phyloP scores from a whole-genome alignment of 2,329 filamentous ascomycete species.

The Fusarium sp. region DNA sequence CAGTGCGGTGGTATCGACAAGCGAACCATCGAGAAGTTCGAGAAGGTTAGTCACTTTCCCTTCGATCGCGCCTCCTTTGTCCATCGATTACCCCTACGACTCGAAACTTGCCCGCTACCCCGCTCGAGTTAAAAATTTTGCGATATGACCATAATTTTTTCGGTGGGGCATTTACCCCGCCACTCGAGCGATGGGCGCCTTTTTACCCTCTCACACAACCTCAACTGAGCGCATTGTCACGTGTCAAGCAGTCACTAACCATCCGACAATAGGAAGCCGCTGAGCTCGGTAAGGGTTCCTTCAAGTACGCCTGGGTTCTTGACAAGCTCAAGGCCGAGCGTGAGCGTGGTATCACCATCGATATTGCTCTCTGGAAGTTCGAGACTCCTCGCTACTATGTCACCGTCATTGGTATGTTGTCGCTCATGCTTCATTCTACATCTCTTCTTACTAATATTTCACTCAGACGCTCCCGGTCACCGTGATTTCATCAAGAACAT shows the following conservation, averaged over 20 bases:
- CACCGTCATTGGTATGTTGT: conserved; percentile 87
- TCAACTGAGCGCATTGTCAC: conserved; percentile 10
- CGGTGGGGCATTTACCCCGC: conserved; percentile 32
- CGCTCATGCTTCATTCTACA: not conserved
- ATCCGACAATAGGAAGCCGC: conserved; percentile 80
- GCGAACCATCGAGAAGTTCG: conserved; percentile 99
- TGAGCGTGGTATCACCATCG: conserved; percentile 99
- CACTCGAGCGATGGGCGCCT: conserved; percentile 12
- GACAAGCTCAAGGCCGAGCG: conserved; percentile 99
- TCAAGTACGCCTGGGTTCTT: conserved; percentile 99
- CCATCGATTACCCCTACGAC: conserved; percentile 25
- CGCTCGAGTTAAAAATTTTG: conserved; percentile 30
- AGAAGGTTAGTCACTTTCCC: conserved; percentile 78
- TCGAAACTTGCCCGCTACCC: conserved; percentile 3
- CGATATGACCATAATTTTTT: conserved; percentile 19
- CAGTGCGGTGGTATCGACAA: conserved; percentile 99
- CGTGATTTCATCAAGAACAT: conserved; percentile 99
- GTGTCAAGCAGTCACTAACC: conserved; percentile 28
- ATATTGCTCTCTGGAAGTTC: conserved; percentile 99
- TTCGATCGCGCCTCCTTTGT: conserved; percentile 18
- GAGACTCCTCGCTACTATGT: conserved; percentile 98
- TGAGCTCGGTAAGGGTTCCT: conserved; percentile 99
- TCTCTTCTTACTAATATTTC: conserved; percentile 13
- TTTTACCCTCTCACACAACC: conserved; percentile 7
- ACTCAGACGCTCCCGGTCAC: conserved; percentile 92